phyloP scores from a whole-genome alignment of 2,329 filamentous ascomycete species.

The Coniella vitis region DNA sequence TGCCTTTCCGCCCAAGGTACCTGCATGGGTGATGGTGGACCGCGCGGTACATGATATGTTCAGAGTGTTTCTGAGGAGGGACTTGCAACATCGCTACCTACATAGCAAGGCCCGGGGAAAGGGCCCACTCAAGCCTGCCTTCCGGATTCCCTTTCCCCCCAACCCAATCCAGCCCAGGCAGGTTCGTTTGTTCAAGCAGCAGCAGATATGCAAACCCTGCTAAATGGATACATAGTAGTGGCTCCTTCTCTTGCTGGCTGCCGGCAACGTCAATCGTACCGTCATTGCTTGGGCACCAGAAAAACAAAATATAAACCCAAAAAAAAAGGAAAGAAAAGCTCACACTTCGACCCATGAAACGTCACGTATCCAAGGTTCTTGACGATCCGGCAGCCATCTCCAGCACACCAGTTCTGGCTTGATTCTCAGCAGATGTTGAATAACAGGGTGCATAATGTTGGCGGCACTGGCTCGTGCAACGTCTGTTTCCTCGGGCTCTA shows the following conservation, averaged over 20 bases:
- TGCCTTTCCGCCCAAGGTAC: constrained; percentile 9
- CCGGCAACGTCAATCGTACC: not conserved
- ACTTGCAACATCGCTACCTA: not conserved
- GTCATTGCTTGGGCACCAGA: not conserved
- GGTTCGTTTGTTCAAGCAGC: not conserved
- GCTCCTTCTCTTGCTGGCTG: not conserved
- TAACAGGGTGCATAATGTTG: not conserved
- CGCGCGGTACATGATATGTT: not conserved
- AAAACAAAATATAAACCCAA: too few species aligned
- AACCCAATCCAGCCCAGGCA: not conserved
- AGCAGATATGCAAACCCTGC: too few species aligned
- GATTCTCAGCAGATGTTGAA: not conserved
- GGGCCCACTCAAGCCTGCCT: constrained; percentile 9
- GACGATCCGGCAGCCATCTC: not conserved
- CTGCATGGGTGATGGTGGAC: constrained; percentile 9
- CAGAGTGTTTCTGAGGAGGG: not conserved
- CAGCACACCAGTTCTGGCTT: not conserved
- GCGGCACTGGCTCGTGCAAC: not conserved
- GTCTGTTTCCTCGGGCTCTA: too few species aligned
- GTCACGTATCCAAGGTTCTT: not conserved
- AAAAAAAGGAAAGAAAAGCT: too few species aligned
- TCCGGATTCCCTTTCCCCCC: constrained; percentile 3
- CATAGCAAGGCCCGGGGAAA: constrained; percentile 3
- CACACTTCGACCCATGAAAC: constrained; percentile 1
- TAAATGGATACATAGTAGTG: too few species aligned